Percentiles rank a stretch among this genome's conserved stretches.
phyloP scores from a whole-genome alignment of 495 filamentous ascomycete genomes.

The Hypoxylon lenormandii region DNA sequence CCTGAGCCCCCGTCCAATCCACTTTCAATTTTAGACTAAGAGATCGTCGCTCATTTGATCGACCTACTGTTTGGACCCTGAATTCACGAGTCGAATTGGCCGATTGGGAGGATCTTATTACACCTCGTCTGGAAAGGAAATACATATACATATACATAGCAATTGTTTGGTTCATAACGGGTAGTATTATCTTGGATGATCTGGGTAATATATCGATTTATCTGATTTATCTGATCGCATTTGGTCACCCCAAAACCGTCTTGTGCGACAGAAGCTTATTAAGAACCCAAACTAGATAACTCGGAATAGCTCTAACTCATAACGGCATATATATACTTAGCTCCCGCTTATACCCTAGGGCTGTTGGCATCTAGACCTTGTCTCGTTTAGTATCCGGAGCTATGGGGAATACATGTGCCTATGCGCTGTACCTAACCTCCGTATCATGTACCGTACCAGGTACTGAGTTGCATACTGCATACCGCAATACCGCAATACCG shows the following conservation, averaged over 20 bases:
- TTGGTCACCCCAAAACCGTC: not conserved
- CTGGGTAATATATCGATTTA: too few species aligned
- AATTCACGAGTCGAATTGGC: constrained; percentile 29
- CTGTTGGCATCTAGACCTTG: too few species aligned
- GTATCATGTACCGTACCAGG: constrained; percentile 5
- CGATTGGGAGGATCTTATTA: constrained; percentile 3
- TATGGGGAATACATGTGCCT: too few species aligned
- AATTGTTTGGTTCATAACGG: too few species aligned
- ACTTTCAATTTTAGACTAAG: constrained; percentile 27
- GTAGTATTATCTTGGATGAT: too few species aligned
- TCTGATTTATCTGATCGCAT: not conserved
- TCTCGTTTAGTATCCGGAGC: too few species aligned
- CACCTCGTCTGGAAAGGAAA: too few species aligned
- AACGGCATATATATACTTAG: not conserved
- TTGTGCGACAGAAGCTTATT: not conserved
- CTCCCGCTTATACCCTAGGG: not conserved
- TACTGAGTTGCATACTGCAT: constrained; percentile 7
- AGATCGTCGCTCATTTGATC: constrained; percentile 28
- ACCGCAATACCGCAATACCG: constrained; percentile 5
- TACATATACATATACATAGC: too few species aligned
- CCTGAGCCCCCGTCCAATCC: constrained; percentile 14
- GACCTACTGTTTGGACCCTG: constrained; percentile 28
- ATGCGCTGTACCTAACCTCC: not conserved
- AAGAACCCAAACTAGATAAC: too few species aligned
- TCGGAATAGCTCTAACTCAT: not conserved